Evolutionary conservation across 495 filamentous ascomycete genomes (phyloP), one percentile per base, ranked within the genome.

Genomic region (Friedmanniomyces simplex): DNA sequence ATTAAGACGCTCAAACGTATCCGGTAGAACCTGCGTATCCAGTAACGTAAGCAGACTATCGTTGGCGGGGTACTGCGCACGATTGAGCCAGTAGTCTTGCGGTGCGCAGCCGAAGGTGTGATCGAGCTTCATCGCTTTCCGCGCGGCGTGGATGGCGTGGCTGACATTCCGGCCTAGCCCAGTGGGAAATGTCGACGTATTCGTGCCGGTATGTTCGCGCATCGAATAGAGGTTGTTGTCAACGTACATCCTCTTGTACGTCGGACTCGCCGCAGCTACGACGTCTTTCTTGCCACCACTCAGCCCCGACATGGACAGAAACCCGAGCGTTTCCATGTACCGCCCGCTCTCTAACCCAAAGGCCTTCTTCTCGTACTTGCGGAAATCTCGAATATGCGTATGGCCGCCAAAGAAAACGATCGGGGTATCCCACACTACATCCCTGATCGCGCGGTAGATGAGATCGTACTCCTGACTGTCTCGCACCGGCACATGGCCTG

Each of bases 281-380:
- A 68, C 67, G 21, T 67, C 58, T 50, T 67, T 70, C 8, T 68
- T 70, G 16, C 66, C 65, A 1, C 72, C 74, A 22, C 73, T 68
- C 26, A 91, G 73, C 7, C 88, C 90, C 42, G 82, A 76, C 52
- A 97, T 85, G 11, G 90, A 94, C 81, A 94, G 79, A 75, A 90
- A 98, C 5, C 93, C 93, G 50, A 96, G 83, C n/a, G 94, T 97
- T 72, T 98, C 93, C 79, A 96, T 89, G 69, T 96, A 98, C 1
- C 91, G 79, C n/a, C 93, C 93, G 65, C 86, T 90, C 32, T 90
- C 89, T 14, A 98, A 71, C 0, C 82, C 93, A 57, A 84, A 85
- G 1, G 91, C 85, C 60, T 85, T 86, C 45, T 76, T 73, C 67
- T 97, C 93, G 65, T 87, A 97, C 49, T 79, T 79, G 18, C 76